Evolutionary conservation across 73 alveolate genomes (phyloP).

Genomic region (Symbiodinium pilosum): DNA sequence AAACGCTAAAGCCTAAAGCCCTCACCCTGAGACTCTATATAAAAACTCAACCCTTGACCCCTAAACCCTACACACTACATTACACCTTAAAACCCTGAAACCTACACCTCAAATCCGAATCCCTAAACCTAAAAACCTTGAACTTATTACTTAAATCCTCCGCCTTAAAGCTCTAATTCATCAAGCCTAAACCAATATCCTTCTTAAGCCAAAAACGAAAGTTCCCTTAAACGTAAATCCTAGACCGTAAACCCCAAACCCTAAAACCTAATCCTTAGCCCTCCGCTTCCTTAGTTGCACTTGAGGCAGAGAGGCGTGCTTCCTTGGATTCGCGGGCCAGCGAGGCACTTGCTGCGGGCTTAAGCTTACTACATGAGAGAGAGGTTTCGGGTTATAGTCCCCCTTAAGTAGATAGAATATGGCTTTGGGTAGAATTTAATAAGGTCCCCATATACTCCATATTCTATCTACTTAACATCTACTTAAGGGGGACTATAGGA

Average conservation of each 20-base stretch:
- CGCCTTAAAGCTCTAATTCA: not conserved
- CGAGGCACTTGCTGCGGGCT: not conserved
- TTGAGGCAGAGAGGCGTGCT: not conserved
- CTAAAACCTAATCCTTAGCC: not conserved
- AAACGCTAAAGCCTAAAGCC: not conserved
- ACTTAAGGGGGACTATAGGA: no score
- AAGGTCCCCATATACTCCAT: no score
- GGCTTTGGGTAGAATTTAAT: no score
- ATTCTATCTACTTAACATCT: no score
- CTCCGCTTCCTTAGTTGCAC: not conserved
- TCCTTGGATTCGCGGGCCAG: not conserved
- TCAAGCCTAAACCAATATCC: no score
- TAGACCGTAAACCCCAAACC: no score
- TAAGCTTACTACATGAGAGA: not conserved
- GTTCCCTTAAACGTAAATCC: no score
- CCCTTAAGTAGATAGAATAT: no score
- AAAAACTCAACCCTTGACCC: not conserved
- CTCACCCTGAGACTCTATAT: not conserved
- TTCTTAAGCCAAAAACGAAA: no score
- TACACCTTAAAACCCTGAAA: not conserved
- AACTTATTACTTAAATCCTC: not conserved
- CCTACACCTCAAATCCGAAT: not conserved
- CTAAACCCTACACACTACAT: no score
- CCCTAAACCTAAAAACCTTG: not conserved
- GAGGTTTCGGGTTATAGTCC: no score